Evolutionary conservation across 2,329 filamentous ascomycete genomes (phyloP), one percentile per base, ranked within the genome.

Genomic region (Diplodia intermedia): DNA sequence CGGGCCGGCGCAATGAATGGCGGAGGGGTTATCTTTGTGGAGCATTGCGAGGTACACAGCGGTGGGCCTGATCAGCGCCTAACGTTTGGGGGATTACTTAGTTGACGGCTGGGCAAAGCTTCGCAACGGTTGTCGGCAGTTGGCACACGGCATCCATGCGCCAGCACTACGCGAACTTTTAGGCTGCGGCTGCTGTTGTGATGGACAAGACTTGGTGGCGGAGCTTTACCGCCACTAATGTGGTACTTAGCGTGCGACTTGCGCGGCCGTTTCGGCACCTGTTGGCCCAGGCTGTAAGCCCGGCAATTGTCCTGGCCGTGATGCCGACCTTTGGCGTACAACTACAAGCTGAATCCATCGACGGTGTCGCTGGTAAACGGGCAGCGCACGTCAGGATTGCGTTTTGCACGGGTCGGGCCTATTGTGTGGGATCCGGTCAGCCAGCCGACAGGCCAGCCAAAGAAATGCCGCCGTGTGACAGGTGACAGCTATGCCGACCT

Each of bases 261-360:
- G 40, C 12, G 40, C 56, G 47, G 43, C 60, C 47, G 47, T 26
- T 63, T 63, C 60, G 47, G 60, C 47, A 63, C 47, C 36, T 63
- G 47, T 38, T 14, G n/a, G 29, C 20, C 31, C 26, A 8, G 20
- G 9, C 23, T 6, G 33, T 15, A 29, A 26, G 23, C 40, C n/a
- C 60, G 60, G 60, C 60, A 63, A 29, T 63, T 63, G 60, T 20
- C 7, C 43, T 14, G 3, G 26, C 18, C 26, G 15, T 40, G n/a
- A n/a, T 36, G 47, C 60, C 60, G 60, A 63, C 40, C 8, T 2
- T n/a, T 47, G 40, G 11, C 36, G 26, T n/a, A 49, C 38, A 8
- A 12, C 29, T 38, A n/a, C 5, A 12, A 20, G 29, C 31, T 52
- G 43, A 12, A 52, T 3, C 12, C 23, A 2, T 12, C 43, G 31